Percentiles rank a stretch among this genome's conserved stretches.
phyloP scores from a whole-genome alignment of 2,329 filamentous ascomycete genomes.

The Apiospora kogelbergensis region DNA sequence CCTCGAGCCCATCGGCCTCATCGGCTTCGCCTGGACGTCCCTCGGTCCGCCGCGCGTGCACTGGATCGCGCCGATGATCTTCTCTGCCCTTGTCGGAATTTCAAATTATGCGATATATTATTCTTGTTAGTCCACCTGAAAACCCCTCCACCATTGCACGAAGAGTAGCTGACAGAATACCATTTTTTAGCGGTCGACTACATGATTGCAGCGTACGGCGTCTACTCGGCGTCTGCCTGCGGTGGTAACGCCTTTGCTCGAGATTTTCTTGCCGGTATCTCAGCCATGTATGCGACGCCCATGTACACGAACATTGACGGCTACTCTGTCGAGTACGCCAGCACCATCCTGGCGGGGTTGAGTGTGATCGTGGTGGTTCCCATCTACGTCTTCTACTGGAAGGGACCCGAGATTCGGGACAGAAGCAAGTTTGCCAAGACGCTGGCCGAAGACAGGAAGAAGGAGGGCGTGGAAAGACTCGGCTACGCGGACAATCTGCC shows the following conservation, averaged over 20 bases:
- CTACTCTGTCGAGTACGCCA: conserved; percentile 49
- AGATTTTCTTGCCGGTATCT: conserved; percentile 61
- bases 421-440: conserved; percentile 46
- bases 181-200: conserved; percentile 66
- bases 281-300: conserved; percentile 57
- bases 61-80: conserved; percentile 63
- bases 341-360: conserved; percentile 49
- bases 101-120: conserved; percentile 61
- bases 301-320: conserved; percentile 44
- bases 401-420: conserved; percentile 49
- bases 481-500: background rate
- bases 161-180: too few relatives aligned
- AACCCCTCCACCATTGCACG: too few relatives aligned
- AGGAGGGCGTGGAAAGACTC: background rate
- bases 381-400: conserved; percentile 55
- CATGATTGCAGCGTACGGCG: conserved; percentile 64
- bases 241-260: conserved; percentile 64
- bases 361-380: conserved; percentile 49
- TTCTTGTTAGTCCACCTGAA: too few relatives aligned
- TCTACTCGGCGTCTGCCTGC: conserved; percentile 61
- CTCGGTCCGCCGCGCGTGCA: conserved; percentile 51
- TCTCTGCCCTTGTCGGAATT: conserved; percentile 56
- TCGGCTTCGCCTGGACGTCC: conserved; percentile 60
- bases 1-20: conserved; percentile 57
- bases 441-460: background rate